Base-by-base conservation (phyloP, 345 rosid genomes). In the Geranium rotundifolium region DNA sequence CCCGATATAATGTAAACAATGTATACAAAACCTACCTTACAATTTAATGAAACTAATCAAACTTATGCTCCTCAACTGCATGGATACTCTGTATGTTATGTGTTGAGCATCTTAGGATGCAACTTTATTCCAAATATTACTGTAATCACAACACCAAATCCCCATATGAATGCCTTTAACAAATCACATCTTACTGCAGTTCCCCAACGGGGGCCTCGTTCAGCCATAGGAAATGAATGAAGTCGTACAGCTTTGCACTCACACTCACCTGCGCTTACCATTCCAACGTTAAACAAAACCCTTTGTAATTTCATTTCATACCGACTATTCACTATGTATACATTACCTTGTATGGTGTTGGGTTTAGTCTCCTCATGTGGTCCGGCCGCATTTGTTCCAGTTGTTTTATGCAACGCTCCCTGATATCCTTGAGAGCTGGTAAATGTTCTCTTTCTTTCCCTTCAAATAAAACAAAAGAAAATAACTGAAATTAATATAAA, bases 121-220 rank as follows among this genome's bases (percentile, higher is more conserved):
- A 34, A 34, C 41, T 34, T 34, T 34, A 34, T 34, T 34, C 41
- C 41, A 34, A 34, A 4, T 34, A 4, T 34, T 34, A 34, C 41
- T 4, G 41, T 23, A 34, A 4, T 34, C 41, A 34, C 10, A 34
- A 8, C 41, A 34, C 6, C 27, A 34, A 34, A 5, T 34, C 41
- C 41, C 41, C 41, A 34, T 5, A 5, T 34, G 41, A 34, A 34
- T 34, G 41, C 27, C 27, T 23, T 23, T 23, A 23, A 23, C 27
- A 34, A 4, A 8, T 46, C 52, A 23, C 27, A 46, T 46, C 52
- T 68, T 70, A 90, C 62, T 83, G 88, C 77, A 93, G 69, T 75
- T 93, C 99, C 63, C 99, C 99, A 5, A 93, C 97, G 1, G 99
- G 99, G 6, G 97, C 99, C 80, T 93, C 99, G 4, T 93, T 93